These are phyloP conservation scores for Pugionium dolabratum DNA, from an alignment of 345 rosid species.

Conservation along the genomic window DNA sequence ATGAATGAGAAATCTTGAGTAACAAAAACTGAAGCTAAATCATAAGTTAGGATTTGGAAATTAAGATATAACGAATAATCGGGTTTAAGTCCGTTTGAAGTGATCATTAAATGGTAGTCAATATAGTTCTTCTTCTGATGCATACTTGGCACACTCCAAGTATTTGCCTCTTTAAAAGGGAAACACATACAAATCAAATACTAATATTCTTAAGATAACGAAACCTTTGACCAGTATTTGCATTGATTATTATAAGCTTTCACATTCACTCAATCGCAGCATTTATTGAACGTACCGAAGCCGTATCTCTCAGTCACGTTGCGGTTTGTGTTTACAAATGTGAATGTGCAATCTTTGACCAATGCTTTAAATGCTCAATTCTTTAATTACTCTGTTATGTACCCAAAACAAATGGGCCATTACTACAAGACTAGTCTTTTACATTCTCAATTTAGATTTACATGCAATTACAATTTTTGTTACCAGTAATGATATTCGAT, in stretches of 20 bases:
- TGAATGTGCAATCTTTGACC: conserved; percentile 31
- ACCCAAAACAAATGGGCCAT: too few species aligned
- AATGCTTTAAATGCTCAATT: conserved; percentile 2
- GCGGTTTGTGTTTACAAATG: conserved; percentile 13
- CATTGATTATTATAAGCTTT: conserved; percentile 2
- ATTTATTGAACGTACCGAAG: conserved; percentile 35
- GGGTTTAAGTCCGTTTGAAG: conserved; percentile 3
- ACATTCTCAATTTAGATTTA: not conserved
- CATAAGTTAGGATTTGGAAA: not conserved
- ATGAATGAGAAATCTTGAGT: not conserved
- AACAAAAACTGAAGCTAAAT: not conserved
- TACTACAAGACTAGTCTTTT: too few species aligned
- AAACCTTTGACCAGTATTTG: conserved; percentile 13
- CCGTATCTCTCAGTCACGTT: conserved; percentile 14
- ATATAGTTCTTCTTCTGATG: conserved; percentile 7
- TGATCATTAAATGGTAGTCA: conserved; percentile 30
- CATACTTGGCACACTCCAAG: conserved; percentile 15
- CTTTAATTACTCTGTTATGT: not conserved
- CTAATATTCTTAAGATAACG: not conserved
- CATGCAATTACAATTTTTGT: not conserved
- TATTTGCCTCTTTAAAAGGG: conserved; percentile 5
- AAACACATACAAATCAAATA: not conserved
- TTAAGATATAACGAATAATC: conserved; percentile 3
- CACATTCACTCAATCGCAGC: conserved; percentile 14
- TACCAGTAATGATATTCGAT: too few species aligned